Evolutionary conservation across 1,284 basidiomycete genomes (phyloP).

Genomic region (Leccinum pseudoinsigne): DNA sequence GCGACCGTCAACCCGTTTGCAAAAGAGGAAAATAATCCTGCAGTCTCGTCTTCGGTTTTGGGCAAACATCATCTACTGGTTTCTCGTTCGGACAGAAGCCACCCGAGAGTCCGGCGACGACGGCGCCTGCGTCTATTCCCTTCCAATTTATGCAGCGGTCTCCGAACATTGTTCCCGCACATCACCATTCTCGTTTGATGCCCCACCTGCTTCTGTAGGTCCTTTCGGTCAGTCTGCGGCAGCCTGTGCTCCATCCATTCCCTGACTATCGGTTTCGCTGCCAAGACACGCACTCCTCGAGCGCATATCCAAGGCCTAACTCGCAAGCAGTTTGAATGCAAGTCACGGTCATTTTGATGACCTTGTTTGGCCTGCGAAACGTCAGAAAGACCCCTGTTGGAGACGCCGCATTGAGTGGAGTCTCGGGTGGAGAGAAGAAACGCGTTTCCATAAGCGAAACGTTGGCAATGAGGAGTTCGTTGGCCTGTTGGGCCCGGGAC

Average conservation of each 20-base stretch:
- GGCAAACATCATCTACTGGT: constrained; percentile 29
- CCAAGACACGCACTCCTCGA: constrained; percentile 59
- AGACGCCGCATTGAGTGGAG: constrained; percentile 72
- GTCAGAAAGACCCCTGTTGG: constrained; percentile 64
- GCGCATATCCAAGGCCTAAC: constrained; percentile 43
- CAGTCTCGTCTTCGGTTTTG: constrained; percentile 31
- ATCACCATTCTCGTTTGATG: constrained; percentile 50
- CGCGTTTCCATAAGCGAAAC: constrained; percentile 65
- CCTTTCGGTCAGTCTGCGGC: constrained; percentile 45
- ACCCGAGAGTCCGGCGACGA: constrained; percentile 36
- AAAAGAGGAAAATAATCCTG: constrained; percentile 36
- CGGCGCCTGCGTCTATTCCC: constrained; percentile 36
- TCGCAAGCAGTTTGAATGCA: constrained; percentile 45
- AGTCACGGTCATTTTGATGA: constrained; percentile 56
- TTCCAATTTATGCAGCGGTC: constrained; percentile 47
- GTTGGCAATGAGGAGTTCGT: constrained; percentile 42
- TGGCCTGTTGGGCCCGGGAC: constrained; percentile 48
- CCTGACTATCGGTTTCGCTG: constrained; percentile 59
- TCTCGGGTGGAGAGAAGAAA: constrained; percentile 81
- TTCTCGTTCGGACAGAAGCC: constrained; percentile 38
- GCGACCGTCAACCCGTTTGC: constrained; percentile 30
- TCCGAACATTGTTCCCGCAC: constrained; percentile 36
- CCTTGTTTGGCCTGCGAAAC: constrained; percentile 75
- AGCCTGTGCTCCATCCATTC: constrained; percentile 44
- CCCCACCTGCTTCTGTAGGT: constrained; percentile 35